Percentiles rank a stretch among this genome's conserved stretches.
These are phyloP conservation scores for Dictyostelium purpureum DNA, from an alignment of 78 protist species.

Conservation along the genomic window DNA sequence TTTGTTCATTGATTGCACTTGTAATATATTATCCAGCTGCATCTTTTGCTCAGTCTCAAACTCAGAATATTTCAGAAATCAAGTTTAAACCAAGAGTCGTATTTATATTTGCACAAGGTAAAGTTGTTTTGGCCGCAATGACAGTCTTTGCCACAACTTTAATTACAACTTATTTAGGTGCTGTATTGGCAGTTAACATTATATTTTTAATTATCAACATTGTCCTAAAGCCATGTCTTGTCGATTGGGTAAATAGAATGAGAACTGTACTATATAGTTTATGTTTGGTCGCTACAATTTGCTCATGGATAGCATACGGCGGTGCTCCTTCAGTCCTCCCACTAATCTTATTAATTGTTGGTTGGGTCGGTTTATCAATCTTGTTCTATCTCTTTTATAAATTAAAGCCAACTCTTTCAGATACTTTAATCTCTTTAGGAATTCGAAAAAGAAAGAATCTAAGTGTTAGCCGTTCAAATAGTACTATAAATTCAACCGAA, in stretches of 20 bases:
- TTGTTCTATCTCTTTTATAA: slow-evolving; percentile 4
- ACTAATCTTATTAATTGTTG: slow-evolving; percentile 4
- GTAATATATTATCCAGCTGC: slow-evolving; percentile 74
- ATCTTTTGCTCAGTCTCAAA: slow-evolving; percentile 73
- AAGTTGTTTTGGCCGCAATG: slow-evolving; percentile 46
- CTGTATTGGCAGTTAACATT: slow-evolving; percentile 28
- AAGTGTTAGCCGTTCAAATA: too few relatives aligned
- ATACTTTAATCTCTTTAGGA: not conserved
- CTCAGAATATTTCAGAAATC: slow-evolving; percentile 58
- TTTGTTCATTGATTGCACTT: slow-evolving; percentile 58
- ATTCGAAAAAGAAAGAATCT: not conserved
- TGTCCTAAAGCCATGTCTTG: slow-evolving; percentile 47
- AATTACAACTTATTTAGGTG: not conserved
- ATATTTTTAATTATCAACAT: slow-evolving; percentile 19
- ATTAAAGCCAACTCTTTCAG: not conserved
- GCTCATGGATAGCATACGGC: slow-evolving; percentile 23
- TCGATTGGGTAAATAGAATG: slow-evolving; percentile 53
- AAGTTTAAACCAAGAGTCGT: slow-evolving; percentile 72
- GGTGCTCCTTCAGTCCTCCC: not conserved
- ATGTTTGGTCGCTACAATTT: slow-evolving; percentile 2
- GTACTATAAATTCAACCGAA: too few relatives aligned
- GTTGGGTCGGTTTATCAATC: slow-evolving; percentile 9
- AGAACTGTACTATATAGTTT: slow-evolving; percentile 29
- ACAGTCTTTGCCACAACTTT: slow-evolving; percentile 29
- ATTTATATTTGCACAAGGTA: slow-evolving; percentile 51